A percentile compares a stretch with the other conserved stretches of the same genome.
These are phyloP conservation scores for Talaromyces sp. DNA, from an alignment of 2,329 filamentous ascomycete genomes.

Conservation along the genomic window DNA sequence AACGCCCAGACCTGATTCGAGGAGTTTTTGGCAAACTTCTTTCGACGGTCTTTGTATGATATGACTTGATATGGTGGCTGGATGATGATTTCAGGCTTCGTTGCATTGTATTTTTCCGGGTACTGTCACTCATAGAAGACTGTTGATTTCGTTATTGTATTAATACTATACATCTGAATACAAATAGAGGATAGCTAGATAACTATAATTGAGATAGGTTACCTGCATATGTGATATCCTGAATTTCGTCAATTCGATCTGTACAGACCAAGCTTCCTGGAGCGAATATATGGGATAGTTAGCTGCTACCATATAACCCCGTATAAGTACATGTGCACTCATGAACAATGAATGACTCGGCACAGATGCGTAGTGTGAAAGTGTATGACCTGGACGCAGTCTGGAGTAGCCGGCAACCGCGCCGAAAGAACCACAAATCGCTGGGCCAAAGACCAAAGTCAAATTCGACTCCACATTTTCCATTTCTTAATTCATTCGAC, in stretches of 20 bases:
- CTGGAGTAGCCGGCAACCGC: not conserved
- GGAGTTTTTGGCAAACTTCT: conserved; percentile 66
- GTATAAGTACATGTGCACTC: not conserved
- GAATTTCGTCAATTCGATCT: not conserved
- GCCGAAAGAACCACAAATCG: not conserved
- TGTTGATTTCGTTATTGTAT: not conserved
- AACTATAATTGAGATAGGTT: not conserved
- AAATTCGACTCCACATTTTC: conserved; percentile 6
- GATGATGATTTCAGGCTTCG: not conserved
- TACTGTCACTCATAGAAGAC: not conserved
- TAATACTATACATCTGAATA: not conserved
- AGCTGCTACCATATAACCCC: not conserved
- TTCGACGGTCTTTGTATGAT: conserved; percentile 28
- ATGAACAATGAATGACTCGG: not conserved
- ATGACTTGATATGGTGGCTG: not conserved
- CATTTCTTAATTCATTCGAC: not conserved
- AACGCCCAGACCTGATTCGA: conserved; percentile 61
- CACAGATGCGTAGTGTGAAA: not conserved
- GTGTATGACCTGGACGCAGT: not conserved
- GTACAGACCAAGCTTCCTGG: not conserved
- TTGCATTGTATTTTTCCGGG: not conserved
- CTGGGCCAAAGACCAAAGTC: not conserved
- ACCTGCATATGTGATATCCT: not conserved
- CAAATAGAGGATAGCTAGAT: not conserved
- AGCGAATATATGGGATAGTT: not conserved